Base-by-base conservation (phyloP, 768 basidiomycete species). In the Gloeophyllum trabeum region DNA sequence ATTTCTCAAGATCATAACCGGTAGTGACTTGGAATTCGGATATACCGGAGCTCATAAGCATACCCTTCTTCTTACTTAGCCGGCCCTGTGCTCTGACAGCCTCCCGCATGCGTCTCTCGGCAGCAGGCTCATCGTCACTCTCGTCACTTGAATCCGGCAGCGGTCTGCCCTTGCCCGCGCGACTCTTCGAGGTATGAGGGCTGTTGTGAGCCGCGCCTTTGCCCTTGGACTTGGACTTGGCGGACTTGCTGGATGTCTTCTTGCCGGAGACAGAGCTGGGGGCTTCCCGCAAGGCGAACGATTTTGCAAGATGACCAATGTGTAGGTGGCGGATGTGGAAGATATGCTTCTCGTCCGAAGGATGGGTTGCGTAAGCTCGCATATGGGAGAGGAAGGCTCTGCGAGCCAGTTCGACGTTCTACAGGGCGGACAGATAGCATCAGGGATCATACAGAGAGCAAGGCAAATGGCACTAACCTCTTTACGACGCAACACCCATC, bases 351-450 rank as follows among this genome's bases (percentile, higher is more conserved):
- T 98, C 96, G 46, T 81, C 79, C 13, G 85, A 75, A 0, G 96
- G 93, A 62, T 99, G 96, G 1, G 96, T 99, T 23, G 96, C 84
- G 60, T 98, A 99, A 0, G 96, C 96, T 42, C 94, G 76, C 67
- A 97, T 79, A 59, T 94, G 91, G 0, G 94, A 96, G 25, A 78
- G 68, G 64, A 83, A 99, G 0, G 92, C 96, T 51, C 73, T 82
- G 22, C 88, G 76, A 14, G 96, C 91, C 13, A 81, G 57, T 12
- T 70, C 67, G 10, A 77, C 67, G 54, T 93, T 81, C 96, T 98
- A 46, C 2, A 45, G 41, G 12, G 44, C 13, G 16, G 6, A 35
- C 28, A 32, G 16, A 32, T 10, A 32, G 28, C 10, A 16, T 13
- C 19, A 42, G 35, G 35, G 43, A 24, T 6, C 45, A 6, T 43